Evolutionary conservation across 2,329 filamentous ascomycete species (phyloP).

Genomic region (Trichoderma guizhouense): DNA sequence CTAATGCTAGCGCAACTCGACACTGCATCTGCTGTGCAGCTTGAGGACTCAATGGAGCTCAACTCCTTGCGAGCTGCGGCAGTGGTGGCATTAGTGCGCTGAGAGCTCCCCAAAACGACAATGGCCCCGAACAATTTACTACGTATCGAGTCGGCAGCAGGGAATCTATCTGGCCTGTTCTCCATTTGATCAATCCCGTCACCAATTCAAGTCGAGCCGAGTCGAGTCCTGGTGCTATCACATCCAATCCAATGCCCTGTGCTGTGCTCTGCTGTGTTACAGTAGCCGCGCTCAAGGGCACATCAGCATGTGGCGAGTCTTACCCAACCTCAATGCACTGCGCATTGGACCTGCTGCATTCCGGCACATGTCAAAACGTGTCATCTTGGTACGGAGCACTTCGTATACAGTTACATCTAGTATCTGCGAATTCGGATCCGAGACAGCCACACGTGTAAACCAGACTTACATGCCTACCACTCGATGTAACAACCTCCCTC

Average conservation of each 20-base stretch:
- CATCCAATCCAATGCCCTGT: not conserved
- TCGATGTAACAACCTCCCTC: not conserved
- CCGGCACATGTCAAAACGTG: not conserved
- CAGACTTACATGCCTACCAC: not conserved
- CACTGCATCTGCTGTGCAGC: not conserved
- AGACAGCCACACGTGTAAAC: not conserved
- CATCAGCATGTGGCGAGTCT: not conserved
- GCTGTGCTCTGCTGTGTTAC: not conserved
- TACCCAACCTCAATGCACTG: not conserved
- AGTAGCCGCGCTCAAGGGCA: not conserved
- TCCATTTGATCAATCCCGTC: not conserved
- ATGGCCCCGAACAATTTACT: not conserved
- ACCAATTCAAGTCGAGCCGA: not conserved
- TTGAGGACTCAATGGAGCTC: too few species aligned
- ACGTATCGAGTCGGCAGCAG: not conserved
- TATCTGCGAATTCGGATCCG: not conserved
- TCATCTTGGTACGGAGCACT: not conserved
- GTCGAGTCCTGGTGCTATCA: not conserved
- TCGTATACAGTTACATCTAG: not conserved
- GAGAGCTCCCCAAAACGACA: not conserved
- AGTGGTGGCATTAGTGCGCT: constrained; percentile 13
- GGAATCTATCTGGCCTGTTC: not conserved
- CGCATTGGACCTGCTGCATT: not conserved
- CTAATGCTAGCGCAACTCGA: not conserved
- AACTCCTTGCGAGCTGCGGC: not conserved